Percentiles rank a stretch among this genome's conserved stretches.
Evolutionary conservation across 1,139 yeast genomes (phyloP).

Genomic region (Candida sojae): DNA sequence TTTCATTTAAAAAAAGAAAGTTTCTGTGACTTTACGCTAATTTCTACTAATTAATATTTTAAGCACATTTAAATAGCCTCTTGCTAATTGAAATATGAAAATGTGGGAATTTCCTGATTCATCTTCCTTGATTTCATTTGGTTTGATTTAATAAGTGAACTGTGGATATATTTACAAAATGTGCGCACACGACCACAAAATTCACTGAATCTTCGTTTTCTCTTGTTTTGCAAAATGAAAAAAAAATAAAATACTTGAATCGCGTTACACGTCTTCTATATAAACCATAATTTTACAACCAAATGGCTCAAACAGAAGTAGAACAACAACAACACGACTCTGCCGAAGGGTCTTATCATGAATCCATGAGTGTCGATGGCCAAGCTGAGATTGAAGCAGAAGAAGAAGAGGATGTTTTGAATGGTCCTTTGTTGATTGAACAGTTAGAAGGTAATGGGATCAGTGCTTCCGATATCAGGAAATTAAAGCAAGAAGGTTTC

Average conservation of each 20-base stretch:
- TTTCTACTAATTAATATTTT: too few species aligned
- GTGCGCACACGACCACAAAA: conserved; percentile 1
- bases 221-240: not conserved
- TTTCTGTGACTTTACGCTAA: too few species aligned
- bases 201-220: not conserved
- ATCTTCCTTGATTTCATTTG: not conserved
- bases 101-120: too few species aligned
- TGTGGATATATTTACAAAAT: not conserved
- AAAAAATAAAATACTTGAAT: conserved; percentile 1
- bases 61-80: too few species aligned
- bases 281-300: not conserved
- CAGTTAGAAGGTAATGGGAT: conserved; percentile 83
- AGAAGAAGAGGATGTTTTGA: conserved; percentile 40
- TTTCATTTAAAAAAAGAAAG: too few species aligned
- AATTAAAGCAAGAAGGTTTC: conserved; percentile 79
- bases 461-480: conserved; percentile 73
- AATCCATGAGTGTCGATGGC: not conserved
- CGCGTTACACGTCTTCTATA: conserved; percentile 3
- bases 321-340: conserved; percentile 5
- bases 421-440: conserved; percentile 49
- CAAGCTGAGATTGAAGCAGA: conserved; percentile 6
- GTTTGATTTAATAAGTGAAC: too few species aligned
- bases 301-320: conserved; percentile 12
- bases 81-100: too few species aligned
- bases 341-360: conserved; percentile 1